Percentiles rank a stretch among this genome's conserved stretches.
Evolutionary conservation across 2,329 filamentous ascomycete genomes (phyloP).

Genomic region (Hypoxylon sp.): DNA sequence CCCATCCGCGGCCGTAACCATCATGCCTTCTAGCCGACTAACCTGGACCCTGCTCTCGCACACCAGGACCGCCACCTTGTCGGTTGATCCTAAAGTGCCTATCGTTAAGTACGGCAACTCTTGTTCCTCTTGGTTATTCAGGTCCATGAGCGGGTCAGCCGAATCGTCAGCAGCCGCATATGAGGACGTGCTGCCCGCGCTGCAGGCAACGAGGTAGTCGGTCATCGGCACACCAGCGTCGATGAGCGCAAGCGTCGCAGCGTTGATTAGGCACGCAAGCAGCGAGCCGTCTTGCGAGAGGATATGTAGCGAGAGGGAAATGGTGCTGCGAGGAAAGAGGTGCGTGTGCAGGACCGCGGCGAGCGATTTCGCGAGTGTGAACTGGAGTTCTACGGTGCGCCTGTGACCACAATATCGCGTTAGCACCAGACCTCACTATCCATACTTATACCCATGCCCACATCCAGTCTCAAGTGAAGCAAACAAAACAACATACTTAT

Average conservation of each 20-base stretch:
- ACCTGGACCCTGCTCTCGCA: slow-evolving; percentile 93
- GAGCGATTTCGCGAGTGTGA: slow-evolving; percentile 83
- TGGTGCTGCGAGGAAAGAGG: slow-evolving; percentile 89
- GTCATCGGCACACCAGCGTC: slow-evolving; percentile 97
- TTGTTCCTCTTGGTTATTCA: slow-evolving; percentile 85
- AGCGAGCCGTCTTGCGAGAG: slow-evolving; percentile 92
- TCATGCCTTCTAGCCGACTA: slow-evolving; percentile 87
- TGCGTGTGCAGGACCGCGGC: slow-evolving; percentile 84
- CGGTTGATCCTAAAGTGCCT: slow-evolving; percentile 80
- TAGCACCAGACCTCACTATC: background rate
- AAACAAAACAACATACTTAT: slow-evolving; percentile 74
- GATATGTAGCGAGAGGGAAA: slow-evolving; percentile 86
- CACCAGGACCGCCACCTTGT: slow-evolving; percentile 82
- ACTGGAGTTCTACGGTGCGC: slow-evolving; percentile 83
- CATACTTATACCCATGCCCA: background rate
- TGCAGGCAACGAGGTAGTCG: slow-evolving; percentile 90
- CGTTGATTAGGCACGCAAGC: slow-evolving; percentile 91
- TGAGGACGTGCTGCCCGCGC: slow-evolving; percentile 82
- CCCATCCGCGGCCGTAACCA: slow-evolving; percentile 91
- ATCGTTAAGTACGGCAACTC: slow-evolving; percentile 92
- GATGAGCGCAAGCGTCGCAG: slow-evolving; percentile 89
- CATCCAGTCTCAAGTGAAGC: slow-evolving; percentile 17
- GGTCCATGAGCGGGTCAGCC: slow-evolving; percentile 83
- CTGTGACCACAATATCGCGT: slow-evolving; percentile 66
- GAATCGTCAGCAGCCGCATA: slow-evolving; percentile 75